phyloP scores from a whole-genome alignment of 495 filamentous ascomycete species.

The Mytilinidion resinicola region DNA sequence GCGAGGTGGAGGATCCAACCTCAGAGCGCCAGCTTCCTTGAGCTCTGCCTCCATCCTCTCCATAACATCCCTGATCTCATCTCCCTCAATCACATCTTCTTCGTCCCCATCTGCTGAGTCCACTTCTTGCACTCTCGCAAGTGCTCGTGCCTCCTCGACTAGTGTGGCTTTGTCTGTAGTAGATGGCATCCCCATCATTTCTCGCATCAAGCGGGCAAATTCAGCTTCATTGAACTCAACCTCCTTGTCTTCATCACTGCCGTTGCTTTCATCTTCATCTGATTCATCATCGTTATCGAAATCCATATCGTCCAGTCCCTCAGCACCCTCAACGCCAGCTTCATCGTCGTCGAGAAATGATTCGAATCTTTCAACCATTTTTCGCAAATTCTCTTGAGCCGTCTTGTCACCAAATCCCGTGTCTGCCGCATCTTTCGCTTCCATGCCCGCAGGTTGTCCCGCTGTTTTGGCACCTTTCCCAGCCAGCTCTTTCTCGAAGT shows the following conservation, averaged over 20 bases:
- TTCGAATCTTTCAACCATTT: conserved; percentile 87
- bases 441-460: conserved; percentile 21
- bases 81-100: conserved; percentile 52
- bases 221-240: conserved; percentile 77
- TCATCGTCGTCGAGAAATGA: conserved; percentile 85
- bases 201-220: conserved; percentile 81
- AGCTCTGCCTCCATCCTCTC: conserved; percentile 77
- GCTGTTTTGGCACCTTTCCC: conserved; percentile 40
- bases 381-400: conserved; percentile 75
- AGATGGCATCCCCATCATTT: conserved; percentile 82
- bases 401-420: conserved; percentile 64
- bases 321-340: conserved; percentile 72
- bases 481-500: conserved; percentile 76
- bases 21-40: conserved; percentile 64
- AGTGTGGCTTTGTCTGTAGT: conserved; percentile 11
- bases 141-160: conserved; percentile 31
- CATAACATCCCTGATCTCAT: conserved; percentile 66
- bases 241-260: conserved; percentile 65
- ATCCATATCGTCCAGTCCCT: conserved; percentile 66
- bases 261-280: conserved; percentile 31
- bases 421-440: conserved; percentile 28
- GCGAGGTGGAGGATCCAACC: conserved; percentile 44
- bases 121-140: neutral
- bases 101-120: conserved; percentile 14
- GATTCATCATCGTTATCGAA: conserved; percentile 52